These are phyloP conservation scores for Cyberlindnera veronae DNA, from an alignment of 805 yeast genomes.

Conservation along the genomic window DNA sequence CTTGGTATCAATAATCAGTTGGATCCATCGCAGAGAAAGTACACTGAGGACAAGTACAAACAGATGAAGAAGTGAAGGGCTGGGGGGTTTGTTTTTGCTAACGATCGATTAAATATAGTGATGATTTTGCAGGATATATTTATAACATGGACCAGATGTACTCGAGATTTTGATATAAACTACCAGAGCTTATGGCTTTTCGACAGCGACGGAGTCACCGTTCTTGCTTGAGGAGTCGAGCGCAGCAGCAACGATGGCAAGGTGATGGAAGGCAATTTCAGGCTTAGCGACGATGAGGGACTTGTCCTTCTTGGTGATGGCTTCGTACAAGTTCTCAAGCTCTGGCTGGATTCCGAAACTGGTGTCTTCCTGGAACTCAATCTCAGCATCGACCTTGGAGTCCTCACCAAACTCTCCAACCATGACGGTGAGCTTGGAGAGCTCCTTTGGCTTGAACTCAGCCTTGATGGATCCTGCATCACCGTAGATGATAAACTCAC, in stretches of 20 bases:
- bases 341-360: constrained; percentile 58
- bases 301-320: constrained; percentile 63
- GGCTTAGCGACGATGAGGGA: constrained; percentile 57
- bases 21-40: constrained; percentile 58
- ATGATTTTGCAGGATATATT: background rate
- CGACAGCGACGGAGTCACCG: constrained; percentile 50
- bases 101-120: background rate
- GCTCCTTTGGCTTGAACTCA: constrained; percentile 51
- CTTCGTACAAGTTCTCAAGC: constrained; percentile 52
- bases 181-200: constrained; percentile 19
- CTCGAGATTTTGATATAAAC: background rate
- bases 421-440: constrained; percentile 32
- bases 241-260: constrained; percentile 86
- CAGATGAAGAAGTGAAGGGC: constrained; percentile 15
- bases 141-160: constrained; percentile 1
- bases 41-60: constrained; percentile 66
- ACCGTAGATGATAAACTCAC: constrained; percentile 71
- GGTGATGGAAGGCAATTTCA: constrained; percentile 82
- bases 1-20: constrained; percentile 81
- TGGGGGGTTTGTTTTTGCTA: background rate
- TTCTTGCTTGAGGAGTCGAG: constrained; percentile 59
- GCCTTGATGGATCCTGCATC: constrained; percentile 69
- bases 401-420: constrained; percentile 27
- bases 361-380: constrained; percentile 33
- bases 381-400: constrained; percentile 20